Evolutionary conservation across 441 rosid genomes (phyloP).

Genomic region (Geranium incanum): DNA sequence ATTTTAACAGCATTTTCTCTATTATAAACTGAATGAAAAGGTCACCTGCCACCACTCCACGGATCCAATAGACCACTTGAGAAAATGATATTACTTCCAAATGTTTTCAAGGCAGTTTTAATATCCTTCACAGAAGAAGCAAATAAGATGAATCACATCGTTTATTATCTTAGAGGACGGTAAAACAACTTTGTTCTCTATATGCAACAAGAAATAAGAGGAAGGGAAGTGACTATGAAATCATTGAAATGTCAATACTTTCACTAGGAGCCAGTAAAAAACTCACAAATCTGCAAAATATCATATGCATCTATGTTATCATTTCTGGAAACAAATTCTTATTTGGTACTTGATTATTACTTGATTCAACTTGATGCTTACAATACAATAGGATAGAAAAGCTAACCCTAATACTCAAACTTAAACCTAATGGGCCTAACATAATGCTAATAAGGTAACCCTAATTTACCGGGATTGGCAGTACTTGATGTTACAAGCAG

Average conservation of each 20-base stretch:
- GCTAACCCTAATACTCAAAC: too few relatives aligned
- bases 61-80: constrained; percentile 87
- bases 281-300: not conserved
- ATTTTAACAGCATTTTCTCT: constrained; percentile 10
- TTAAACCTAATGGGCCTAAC: too few relatives aligned
- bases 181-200: not conserved
- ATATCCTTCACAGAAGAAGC: constrained; percentile 46
- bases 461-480: too few relatives aligned
- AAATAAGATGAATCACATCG: constrained; percentile 10
- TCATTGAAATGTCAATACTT: not conserved
- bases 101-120: constrained; percentile 45
- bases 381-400: too few relatives aligned
- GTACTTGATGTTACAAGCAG: not conserved
- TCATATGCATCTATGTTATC: not conserved
- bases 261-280: not conserved
- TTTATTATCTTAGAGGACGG: not conserved
- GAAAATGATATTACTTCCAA: constrained; percentile 85
- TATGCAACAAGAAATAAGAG: not conserved
- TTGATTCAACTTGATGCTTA: too few relatives aligned
- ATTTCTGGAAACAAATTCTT: not conserved
- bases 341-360: not conserved
- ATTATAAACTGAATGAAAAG: constrained; percentile 12
- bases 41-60: constrained; percentile 86
- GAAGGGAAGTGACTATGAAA: not conserved
- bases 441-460: too few relatives aligned